phyloP scores from a whole-genome alignment of 2,329 filamentous ascomycete species.

The Capronia americana region DNA sequence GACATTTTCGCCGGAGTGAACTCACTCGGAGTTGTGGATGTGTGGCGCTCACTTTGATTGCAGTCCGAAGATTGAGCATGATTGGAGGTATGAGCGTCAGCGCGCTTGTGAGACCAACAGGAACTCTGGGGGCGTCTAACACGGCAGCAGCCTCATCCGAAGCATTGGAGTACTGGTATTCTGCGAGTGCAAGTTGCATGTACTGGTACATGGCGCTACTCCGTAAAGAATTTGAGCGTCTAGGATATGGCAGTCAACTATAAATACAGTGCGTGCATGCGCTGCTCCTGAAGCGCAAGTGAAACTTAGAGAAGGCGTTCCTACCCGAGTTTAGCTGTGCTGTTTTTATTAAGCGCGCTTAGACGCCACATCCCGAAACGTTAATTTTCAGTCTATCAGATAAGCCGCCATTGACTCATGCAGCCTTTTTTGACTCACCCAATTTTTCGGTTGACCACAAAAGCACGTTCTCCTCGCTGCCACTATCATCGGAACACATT shows the following conservation, averaged over 20 bases:
- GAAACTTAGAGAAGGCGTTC: not conserved
- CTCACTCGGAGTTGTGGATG: constrained; percentile 4
- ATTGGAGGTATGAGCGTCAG: constrained; percentile 2
- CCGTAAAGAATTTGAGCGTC: not conserved
- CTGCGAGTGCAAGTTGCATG: not conserved
- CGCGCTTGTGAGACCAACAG: constrained; percentile 13
- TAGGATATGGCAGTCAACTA: not conserved
- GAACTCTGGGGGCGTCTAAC: not conserved
- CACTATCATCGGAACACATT: not conserved
- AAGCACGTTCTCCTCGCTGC: not conserved
- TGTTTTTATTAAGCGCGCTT: constrained; percentile 9
- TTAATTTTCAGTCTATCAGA: constrained; percentile 18
- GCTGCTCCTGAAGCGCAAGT: not conserved
- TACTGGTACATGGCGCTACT: not conserved
- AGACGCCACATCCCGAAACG: constrained; percentile 12
- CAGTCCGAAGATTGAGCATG: not conserved
- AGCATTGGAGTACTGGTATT: not conserved
- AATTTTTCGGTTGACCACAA: not conserved
- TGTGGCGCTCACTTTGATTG: constrained; percentile 22
- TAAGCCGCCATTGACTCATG: constrained; percentile 20
- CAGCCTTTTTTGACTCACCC: constrained; percentile 10
- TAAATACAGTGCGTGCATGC: not conserved
- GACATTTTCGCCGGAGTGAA: not conserved
- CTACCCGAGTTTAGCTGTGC: constrained; percentile 11
- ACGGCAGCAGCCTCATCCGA: not conserved